phyloP scores from a whole-genome alignment of 805 yeast species.

The Schwanniomyces polymorphus region DNA sequence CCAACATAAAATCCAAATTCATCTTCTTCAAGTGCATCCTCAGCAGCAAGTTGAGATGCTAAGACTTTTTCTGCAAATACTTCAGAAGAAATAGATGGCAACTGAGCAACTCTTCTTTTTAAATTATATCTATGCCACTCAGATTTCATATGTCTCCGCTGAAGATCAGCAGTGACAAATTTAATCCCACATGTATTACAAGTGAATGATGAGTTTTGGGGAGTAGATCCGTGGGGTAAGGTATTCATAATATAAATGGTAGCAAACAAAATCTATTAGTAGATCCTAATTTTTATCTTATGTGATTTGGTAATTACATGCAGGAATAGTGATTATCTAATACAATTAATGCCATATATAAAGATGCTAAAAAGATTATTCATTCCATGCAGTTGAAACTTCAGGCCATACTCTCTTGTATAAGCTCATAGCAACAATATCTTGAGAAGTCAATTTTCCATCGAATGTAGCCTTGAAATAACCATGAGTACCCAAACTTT shows the following conservation, averaged over 20 bases:
- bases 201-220: slow-evolving; percentile 27
- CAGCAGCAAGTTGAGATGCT: slow-evolving; percentile 18
- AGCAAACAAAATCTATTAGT: background rate
- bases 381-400: slow-evolving; percentile 32
- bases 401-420: slow-evolving; percentile 95
- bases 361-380: slow-evolving; percentile 10
- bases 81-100: slow-evolving; percentile 71
- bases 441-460: slow-evolving; percentile 87
- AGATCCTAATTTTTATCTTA: background rate
- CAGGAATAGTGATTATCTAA: background rate
- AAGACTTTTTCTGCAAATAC: slow-evolving; percentile 70
- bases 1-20: slow-evolving; percentile 53
- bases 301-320: background rate
- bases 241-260: background rate
- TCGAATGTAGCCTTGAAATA: slow-evolving; percentile 95
- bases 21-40: slow-evolving; percentile 39
- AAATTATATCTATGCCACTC: slow-evolving; percentile 49
- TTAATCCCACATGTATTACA: slow-evolving; percentile 43
- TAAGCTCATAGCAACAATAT: slow-evolving; percentile 88
- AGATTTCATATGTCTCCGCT: slow-evolving; percentile 43
- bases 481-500: slow-evolving; percentile 97
- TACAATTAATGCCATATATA: background rate
- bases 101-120: slow-evolving; percentile 46
- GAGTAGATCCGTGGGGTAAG: slow-evolving; percentile 22
- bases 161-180: slow-evolving; percentile 38